phyloP scores from a whole-genome alignment of 2,329 filamentous ascomycete species.

The Clonostachys rosea region DNA sequence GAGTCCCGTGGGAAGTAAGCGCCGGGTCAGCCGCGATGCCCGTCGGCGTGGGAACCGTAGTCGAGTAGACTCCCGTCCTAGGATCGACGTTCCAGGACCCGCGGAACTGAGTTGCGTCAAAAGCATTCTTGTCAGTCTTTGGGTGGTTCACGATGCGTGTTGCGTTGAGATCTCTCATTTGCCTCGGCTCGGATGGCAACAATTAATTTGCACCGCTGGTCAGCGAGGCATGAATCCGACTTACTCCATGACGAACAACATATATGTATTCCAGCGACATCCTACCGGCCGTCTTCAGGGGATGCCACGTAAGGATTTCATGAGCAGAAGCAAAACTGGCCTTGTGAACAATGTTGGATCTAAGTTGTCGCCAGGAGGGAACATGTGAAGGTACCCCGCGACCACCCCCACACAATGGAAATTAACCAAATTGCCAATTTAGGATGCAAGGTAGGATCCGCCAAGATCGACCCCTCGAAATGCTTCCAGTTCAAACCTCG shows the following conservation, averaged over 20 bases:
- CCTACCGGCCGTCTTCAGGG: not conserved
- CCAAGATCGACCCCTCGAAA: no score
- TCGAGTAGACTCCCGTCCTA: constrained; percentile 71
- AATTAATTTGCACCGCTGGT: not conserved
- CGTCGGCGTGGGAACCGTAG: constrained; percentile 74
- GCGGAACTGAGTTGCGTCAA: constrained; percentile 63
- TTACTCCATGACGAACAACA: constrained; percentile 70
- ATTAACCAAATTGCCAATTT: no score
- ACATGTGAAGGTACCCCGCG: no score
- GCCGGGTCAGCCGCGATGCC: constrained; percentile 84
- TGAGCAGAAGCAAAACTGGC: not conserved
- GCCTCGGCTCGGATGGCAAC: not conserved
- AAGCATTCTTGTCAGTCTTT: not conserved
- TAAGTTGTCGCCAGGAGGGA: no score
- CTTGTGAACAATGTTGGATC: not conserved
- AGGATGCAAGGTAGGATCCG: no score
- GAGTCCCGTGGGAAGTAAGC: constrained; percentile 79
- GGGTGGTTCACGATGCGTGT: not conserved
- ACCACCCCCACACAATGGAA: no score
- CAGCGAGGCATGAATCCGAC: constrained; percentile 20
- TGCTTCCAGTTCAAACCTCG: no score
- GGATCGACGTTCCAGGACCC: constrained; percentile 85
- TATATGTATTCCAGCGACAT: constrained; percentile 72
- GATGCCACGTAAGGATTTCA: not conserved
- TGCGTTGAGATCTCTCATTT: not conserved